Percentiles rank a stretch among this genome's conserved stretches.
Evolutionary conservation across 306 rosid genomes (phyloP).

Genomic region (Elaeagnus macrophylla): DNA sequence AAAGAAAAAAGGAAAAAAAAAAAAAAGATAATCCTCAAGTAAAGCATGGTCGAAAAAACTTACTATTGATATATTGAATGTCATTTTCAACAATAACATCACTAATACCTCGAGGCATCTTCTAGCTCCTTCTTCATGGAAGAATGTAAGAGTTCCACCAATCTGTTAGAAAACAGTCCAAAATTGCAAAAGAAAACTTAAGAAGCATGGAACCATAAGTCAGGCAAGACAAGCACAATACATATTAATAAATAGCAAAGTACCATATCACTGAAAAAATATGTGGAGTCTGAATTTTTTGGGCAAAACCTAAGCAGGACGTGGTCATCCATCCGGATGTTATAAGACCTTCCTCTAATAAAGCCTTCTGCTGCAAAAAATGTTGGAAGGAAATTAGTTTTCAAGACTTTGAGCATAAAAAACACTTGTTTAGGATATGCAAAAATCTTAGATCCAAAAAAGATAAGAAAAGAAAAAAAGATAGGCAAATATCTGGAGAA

Average conservation of each 20-base stretch:
- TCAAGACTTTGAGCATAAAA: constrained; percentile 12
- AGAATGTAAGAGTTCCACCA: constrained; percentile 94
- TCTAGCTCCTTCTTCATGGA: constrained; percentile 77
- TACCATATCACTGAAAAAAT: constrained; percentile 95
- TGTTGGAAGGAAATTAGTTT: constrained; percentile 43
- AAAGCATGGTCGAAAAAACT: constrained; percentile 18
- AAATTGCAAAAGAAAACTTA: constrained; percentile 10
- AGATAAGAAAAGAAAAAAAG: too few relatives aligned
- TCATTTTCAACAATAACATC: constrained; percentile 15
- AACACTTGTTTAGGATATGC: neutral
- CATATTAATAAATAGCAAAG: constrained; percentile 1
- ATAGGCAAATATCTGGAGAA: constrained; percentile 17
- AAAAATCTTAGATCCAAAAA: neutral
- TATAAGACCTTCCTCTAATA: constrained; percentile 91
- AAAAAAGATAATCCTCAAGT: constrained; percentile 5
- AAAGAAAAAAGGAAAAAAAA: constrained; percentile 1
- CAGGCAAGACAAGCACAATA: constrained; percentile 11
- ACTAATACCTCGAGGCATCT: constrained; percentile 92
- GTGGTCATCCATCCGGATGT: constrained; percentile 85
- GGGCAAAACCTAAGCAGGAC: constrained; percentile 94
- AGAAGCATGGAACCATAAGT: neutral
- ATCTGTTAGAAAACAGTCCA: constrained; percentile 37
- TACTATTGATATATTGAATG: constrained; percentile 1
- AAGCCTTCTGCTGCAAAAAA: constrained; percentile 98
- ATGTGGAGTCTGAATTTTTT: constrained; percentile 74